A percentile compares a stretch with the other conserved stretches of the same genome.
phyloP scores from a whole-genome alignment of 228 moss, liverwort and hornwort genomes.

The Sphagnum fallax region DNA sequence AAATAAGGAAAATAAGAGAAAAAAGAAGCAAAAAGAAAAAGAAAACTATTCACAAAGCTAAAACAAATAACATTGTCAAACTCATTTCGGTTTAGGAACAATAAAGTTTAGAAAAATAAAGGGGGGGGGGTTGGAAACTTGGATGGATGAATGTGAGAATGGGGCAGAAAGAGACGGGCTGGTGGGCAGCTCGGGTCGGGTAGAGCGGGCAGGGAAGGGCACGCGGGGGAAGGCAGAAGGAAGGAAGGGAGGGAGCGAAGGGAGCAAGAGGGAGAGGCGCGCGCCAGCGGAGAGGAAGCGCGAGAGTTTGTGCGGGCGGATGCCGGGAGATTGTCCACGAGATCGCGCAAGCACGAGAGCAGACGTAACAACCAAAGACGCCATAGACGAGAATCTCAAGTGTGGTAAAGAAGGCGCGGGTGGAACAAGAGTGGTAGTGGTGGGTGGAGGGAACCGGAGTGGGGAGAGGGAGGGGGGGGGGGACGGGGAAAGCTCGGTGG shows the following conservation, averaged over 20 bases:
- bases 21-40: too few relatives aligned
- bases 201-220: conserved; percentile 5
- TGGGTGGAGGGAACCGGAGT: background rate
- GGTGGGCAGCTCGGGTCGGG: conserved; percentile 1
- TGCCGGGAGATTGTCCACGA: conserved; percentile 9
- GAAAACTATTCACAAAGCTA: too few relatives aligned
- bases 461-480: conserved; percentile 5
- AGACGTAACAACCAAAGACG: too few relatives aligned
- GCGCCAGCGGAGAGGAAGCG: conserved; percentile 1
- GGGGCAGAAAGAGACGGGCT: background rate
- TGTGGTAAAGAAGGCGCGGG: background rate
- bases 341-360: background rate
- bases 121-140: background rate
- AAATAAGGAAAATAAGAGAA: too few relatives aligned
- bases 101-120: background rate
- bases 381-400: background rate
- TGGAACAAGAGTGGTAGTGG: background rate
- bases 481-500: background rate
- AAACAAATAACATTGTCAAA: too few relatives aligned
- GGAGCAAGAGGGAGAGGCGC: background rate
- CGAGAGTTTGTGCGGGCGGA: conserved; percentile 1
- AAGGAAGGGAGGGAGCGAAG: conserved; percentile 3
- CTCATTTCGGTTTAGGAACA: too few relatives aligned
- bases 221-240: conserved; percentile 3
- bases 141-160: too few relatives aligned